phyloP scores from a whole-genome alignment of 371 early-diverging fungal species.

The Mortierella sp. region DNA sequence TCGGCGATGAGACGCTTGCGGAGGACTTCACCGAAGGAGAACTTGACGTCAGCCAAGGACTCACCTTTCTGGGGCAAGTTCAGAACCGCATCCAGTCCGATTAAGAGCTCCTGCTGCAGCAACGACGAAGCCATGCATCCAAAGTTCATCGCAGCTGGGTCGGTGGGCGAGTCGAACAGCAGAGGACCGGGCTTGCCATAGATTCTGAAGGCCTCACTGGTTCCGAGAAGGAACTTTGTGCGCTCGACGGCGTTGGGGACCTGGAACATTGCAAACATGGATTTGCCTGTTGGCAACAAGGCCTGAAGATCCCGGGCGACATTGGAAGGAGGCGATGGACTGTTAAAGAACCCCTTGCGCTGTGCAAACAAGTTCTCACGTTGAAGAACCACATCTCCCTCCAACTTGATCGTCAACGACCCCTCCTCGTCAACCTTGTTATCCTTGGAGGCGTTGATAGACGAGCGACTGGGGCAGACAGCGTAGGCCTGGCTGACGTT shows the following conservation, averaged over 20 bases:
- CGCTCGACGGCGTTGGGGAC: slow-evolving; percentile 46
- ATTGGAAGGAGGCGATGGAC: slow-evolving; percentile 35
- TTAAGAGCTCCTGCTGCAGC: slow-evolving; percentile 56
- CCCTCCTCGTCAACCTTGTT: slow-evolving; percentile 53
- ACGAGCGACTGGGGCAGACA: slow-evolving; percentile 70
- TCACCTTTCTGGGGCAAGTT: slow-evolving; percentile 53
- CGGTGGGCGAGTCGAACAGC: slow-evolving; percentile 48
- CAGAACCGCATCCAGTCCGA: slow-evolving; percentile 51
- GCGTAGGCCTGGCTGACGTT: slow-evolving; percentile 77
- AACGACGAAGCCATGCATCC: slow-evolving; percentile 56
- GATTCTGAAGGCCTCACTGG: slow-evolving; percentile 53
- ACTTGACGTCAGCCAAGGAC: slow-evolving; percentile 54
- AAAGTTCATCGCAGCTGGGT: slow-evolving; percentile 57
- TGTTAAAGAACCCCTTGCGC: slow-evolving; percentile 44
- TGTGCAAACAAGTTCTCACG: slow-evolving; percentile 41
- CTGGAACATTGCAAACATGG: slow-evolving; percentile 55
- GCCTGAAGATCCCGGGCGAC: slow-evolving; percentile 39
- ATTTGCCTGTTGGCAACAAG: slow-evolving; percentile 37
- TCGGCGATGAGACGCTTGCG: slow-evolving; percentile 53
- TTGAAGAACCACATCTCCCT: slow-evolving; percentile 56
- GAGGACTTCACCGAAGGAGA: slow-evolving; percentile 49
- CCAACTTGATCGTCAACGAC: slow-evolving; percentile 58
- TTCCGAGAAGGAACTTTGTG: slow-evolving; percentile 49
- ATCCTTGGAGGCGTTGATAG: slow-evolving; percentile 47
- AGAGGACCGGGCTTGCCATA: slow-evolving; percentile 54